These are phyloP conservation scores for Fraxinus pennsylvanica DNA, from an alignment of 257 asterid genomes.

Conservation along the genomic window DNA sequence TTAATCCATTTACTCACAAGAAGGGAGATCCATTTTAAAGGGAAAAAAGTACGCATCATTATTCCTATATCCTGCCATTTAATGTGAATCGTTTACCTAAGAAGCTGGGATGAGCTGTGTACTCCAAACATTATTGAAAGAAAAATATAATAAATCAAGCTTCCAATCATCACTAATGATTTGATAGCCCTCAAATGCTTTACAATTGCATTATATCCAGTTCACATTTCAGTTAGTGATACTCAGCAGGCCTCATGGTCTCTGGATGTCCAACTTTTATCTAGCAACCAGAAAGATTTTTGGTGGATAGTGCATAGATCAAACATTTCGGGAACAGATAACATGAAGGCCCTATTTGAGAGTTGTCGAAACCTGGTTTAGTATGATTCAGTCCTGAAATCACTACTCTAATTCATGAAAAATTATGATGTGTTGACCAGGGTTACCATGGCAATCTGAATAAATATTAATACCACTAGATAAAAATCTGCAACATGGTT, in stretches of 20 bases:
- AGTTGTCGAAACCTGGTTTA: neutral
- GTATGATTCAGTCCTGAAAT: neutral
- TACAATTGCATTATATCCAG: neutral
- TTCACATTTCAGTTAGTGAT: neutral
- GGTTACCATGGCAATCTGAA: neutral
- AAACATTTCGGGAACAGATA: neutral
- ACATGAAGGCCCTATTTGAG: neutral
- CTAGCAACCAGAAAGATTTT: neutral
- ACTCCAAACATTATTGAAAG: neutral
- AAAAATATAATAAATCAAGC: neutral
- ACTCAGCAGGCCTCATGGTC: neutral
- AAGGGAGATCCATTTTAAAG: neutral
- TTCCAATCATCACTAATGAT: conserved; percentile 6
- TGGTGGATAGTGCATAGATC: neutral
- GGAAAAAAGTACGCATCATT: neutral
- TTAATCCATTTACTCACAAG: too few species aligned
- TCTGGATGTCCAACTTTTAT: neutral
- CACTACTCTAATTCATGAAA: neutral
- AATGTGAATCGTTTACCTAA: neutral
- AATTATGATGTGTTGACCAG: neutral
- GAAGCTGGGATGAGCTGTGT: neutral
- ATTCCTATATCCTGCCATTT: neutral
- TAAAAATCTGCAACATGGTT: neutral
- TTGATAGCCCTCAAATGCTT: conserved; percentile 1
- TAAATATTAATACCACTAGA: too few species aligned